Base-by-base conservation (phyloP, 805 yeast species). In the Monosporozyma servazzii region DNA sequence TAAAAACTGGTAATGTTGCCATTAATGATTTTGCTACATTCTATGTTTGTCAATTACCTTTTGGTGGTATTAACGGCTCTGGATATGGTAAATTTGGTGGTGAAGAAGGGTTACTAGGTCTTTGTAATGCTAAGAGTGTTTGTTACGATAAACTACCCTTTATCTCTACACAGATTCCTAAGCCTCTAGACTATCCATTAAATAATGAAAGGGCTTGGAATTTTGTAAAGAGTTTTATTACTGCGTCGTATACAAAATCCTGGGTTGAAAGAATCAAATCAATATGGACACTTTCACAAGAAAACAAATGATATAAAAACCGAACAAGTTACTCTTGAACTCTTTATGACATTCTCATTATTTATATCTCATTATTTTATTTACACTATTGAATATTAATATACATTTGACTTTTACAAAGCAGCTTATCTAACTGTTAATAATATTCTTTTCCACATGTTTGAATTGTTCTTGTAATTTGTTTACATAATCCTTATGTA, bases 81-180 rank as follows among this genome's bases (percentile, higher is more conserved):
- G 99, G 99, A 0, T 93, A 89, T 64, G 99, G 99, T 52, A 91
- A 91, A 66, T 93, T 93, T 72, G 96, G 96, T 21, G 99, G 99
- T 46, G 96, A 85, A 65, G 99, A 93, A 73, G 99, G 99, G 1
- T 74, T 93, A 43, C 79, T 88, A 41, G 97, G 96, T 0, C 73
- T 93, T 45, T 91, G 98, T 66, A 76, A 82, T 51, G 86, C 88
- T 50, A 93, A 93, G 64, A 82, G 95, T 44, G 79, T 93, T 3
- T 89, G 96, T 54, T 85, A 79, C 73, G 98, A 93, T 70, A 81
- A 79, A 56, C 77, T 84, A 45, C 82, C 91, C 23, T 79, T 88
- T 58, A 75, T 93, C 13, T 81, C 89, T 6, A 86, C 95, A 1
- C 75, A 80, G 47, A 89, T 93, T 40, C 99, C 99, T 2, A 79